phyloP scores from a whole-genome alignment of 2,329 filamentous ascomycete genomes.

The Fusarium sp. region DNA sequence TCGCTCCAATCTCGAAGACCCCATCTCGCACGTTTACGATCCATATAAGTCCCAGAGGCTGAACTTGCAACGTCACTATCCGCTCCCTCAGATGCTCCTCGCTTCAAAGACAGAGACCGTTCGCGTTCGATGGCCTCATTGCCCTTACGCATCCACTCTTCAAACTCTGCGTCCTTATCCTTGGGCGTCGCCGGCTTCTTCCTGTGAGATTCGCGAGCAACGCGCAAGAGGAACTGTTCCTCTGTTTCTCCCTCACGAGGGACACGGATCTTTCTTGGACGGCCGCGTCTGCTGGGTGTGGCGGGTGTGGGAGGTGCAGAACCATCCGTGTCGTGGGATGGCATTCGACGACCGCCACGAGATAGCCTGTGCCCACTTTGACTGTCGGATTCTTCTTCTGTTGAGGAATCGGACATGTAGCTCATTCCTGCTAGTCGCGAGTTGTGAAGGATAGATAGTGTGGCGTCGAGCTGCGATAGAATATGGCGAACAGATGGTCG shows the following conservation, averaged over 20 bases:
- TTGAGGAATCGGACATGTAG: slow-evolving; percentile 54
- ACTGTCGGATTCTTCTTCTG: slow-evolving; percentile 52
- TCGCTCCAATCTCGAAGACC: slow-evolving; percentile 84
- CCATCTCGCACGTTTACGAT: slow-evolving; percentile 50
- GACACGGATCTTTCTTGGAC: slow-evolving; percentile 55
- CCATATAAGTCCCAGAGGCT: slow-evolving; percentile 30
- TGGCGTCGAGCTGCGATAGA: slow-evolving; percentile 74
- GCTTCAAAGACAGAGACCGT: slow-evolving; percentile 26
- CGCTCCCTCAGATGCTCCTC: slow-evolving; percentile 27
- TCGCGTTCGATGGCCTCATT: slow-evolving; percentile 43
- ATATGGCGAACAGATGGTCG: slow-evolving; percentile 78
- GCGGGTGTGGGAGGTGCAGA: slow-evolving; percentile 27
- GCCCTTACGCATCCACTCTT: slow-evolving; percentile 50
- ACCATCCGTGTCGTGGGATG: not conserved
- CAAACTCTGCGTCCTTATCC: slow-evolving; percentile 49
- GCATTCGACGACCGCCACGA: slow-evolving; percentile 46
- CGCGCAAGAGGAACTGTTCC: slow-evolving; percentile 58
- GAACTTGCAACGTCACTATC: slow-evolving; percentile 32
- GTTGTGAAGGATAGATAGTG: slow-evolving; percentile 78
- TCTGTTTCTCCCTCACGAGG: slow-evolving; percentile 59
- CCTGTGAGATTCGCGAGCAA: slow-evolving; percentile 58
- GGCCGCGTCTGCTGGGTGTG: slow-evolving; percentile 46
- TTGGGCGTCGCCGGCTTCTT: slow-evolving; percentile 42
- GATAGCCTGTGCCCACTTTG: slow-evolving; percentile 40
- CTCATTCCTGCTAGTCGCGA: slow-evolving; percentile 64